Percentiles rank a stretch among this genome's conserved stretches.
Conservation (phyloP, 2,329 filamentous ascomycete genomes). For the Ciborinia camelliae region DNA sequence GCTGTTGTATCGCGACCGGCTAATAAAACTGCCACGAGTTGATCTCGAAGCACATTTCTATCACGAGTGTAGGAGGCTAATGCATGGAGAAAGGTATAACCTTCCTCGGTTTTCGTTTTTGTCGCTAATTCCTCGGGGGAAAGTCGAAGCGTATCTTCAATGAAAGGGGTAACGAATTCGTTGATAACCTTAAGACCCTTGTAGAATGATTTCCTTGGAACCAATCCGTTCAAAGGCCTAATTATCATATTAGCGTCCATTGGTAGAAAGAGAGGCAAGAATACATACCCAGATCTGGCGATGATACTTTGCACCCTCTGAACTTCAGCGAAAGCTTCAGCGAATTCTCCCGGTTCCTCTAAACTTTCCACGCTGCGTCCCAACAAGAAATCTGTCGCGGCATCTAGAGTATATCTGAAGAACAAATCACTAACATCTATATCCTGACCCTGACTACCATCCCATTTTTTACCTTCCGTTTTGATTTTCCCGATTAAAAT, state of each 20-base stretch:
- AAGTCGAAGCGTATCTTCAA: slow-evolving; percentile 68
- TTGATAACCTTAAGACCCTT: slow-evolving; percentile 66
- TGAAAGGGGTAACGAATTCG: slow-evolving; percentile 72
- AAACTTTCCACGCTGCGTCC: slow-evolving; percentile 67
- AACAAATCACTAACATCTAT: slow-evolving; percentile 74
- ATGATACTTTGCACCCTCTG: slow-evolving; percentile 70
- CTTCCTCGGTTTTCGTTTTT: slow-evolving; percentile 66
- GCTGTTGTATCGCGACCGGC: slow-evolving; percentile 88
- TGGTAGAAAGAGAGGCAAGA: neutral
- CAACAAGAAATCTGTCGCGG: slow-evolving; percentile 81
- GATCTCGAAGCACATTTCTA: slow-evolving; percentile 71
- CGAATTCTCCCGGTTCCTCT: slow-evolving; percentile 62
- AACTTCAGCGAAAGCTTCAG: slow-evolving; percentile 76
- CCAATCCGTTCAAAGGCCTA: slow-evolving; percentile 56
- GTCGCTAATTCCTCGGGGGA: slow-evolving; percentile 67
- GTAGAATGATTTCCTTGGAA: slow-evolving; percentile 65
- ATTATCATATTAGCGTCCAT: neutral
- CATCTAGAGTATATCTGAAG: slow-evolving; percentile 82
- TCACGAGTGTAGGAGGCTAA: slow-evolving; percentile 77
- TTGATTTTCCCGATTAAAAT: slow-evolving; percentile 67
- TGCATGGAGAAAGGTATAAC: slow-evolving; percentile 83
- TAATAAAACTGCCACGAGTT: slow-evolving; percentile 76
- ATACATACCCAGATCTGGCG: slow-evolving; percentile 56
- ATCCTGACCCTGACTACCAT: slow-evolving; percentile 53
- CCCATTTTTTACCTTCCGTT: slow-evolving; percentile 47